Conservation (phyloP, 2,329 filamentous ascomycete genomes). For the Ceratocystis huliohia region DNA sequence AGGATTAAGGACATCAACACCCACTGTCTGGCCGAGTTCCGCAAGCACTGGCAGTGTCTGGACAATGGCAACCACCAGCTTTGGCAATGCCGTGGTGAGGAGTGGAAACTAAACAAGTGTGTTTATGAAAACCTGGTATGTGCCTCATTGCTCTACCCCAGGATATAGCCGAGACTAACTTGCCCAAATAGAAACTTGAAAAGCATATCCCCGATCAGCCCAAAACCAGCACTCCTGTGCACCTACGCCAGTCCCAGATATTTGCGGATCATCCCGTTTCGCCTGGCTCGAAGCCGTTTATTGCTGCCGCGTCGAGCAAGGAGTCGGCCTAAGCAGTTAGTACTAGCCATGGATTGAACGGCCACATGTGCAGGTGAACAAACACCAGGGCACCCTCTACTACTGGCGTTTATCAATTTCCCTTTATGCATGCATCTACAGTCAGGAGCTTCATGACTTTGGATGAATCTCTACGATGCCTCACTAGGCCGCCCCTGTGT, state of each 20-base stretch:
- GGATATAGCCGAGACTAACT: not conserved
- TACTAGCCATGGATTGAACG: not conserved
- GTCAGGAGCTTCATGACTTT: not conserved
- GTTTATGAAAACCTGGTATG: slow-evolving; percentile 90
- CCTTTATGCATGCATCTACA: slow-evolving; percentile 1
- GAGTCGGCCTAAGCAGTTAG: slow-evolving; percentile 14
- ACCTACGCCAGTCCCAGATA: slow-evolving; percentile 54
- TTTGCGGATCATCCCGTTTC: slow-evolving; percentile 42
- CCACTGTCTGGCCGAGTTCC: slow-evolving; percentile 82
- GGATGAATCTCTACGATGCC: not conserved
- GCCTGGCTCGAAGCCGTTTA: slow-evolving; percentile 34
- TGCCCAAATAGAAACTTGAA: slow-evolving; percentile 54
- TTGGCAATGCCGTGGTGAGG: slow-evolving; percentile 81
- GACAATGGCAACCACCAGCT: slow-evolving; percentile 97
- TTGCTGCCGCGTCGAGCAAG: slow-evolving; percentile 28
- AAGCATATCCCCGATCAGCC: slow-evolving; percentile 68
- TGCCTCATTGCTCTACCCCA: slow-evolving; percentile 22
- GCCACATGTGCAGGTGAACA: not conserved
- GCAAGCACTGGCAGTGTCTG: slow-evolving; percentile 85
- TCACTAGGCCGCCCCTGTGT: not conserved
- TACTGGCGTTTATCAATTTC: not conserved
- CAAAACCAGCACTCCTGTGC: slow-evolving; percentile 56
- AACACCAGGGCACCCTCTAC: not conserved
- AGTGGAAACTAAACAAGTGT: slow-evolving; percentile 88
- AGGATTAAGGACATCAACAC: slow-evolving; percentile 94